Percentiles rank a stretch among this genome's conserved stretches.
Conservation (phyloP, 2,329 filamentous ascomycete genomes). For the Lecanicillium sp. region DNA sequence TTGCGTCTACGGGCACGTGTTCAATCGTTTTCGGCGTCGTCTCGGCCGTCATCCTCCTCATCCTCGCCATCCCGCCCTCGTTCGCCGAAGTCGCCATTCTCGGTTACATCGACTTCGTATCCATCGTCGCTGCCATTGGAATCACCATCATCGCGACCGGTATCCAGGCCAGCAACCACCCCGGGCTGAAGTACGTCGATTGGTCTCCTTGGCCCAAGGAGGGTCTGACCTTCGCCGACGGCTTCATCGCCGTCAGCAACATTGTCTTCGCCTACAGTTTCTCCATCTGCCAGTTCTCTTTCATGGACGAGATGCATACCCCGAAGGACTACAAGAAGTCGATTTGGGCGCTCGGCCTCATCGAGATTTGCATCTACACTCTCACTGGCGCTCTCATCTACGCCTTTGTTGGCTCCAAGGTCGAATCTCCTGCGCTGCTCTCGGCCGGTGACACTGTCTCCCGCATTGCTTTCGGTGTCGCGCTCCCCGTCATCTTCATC, state of each 20-base stretch:
- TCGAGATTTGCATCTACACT: slow-evolving; percentile 61
- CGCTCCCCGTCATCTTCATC: slow-evolving; percentile 67
- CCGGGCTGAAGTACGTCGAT: slow-evolving; percentile 26
- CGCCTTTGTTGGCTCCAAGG: slow-evolving; percentile 57
- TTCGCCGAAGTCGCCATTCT: slow-evolving; percentile 45
- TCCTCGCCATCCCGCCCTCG: slow-evolving; percentile 41
- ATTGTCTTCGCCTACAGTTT: slow-evolving; percentile 66
- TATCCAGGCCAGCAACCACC: slow-evolving; percentile 30
- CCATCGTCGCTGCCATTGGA: slow-evolving; percentile 56
- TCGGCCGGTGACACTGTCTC: slow-evolving; percentile 53
- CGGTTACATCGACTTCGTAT: slow-evolving; percentile 52
- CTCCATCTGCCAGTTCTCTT: slow-evolving; percentile 45
- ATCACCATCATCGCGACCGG: slow-evolving; percentile 63
- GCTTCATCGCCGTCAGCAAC: slow-evolving; percentile 58
- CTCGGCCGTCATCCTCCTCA: slow-evolving; percentile 39
- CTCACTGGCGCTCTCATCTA: slow-evolving; percentile 63
- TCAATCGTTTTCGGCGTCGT: slow-evolving; percentile 40
- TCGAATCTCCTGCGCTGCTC: slow-evolving; percentile 62
- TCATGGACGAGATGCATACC: slow-evolving; percentile 50
- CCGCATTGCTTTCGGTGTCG: slow-evolving; percentile 65
- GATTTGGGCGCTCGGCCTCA: slow-evolving; percentile 54
- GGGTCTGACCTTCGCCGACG: slow-evolving; percentile 43
- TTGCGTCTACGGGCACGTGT: slow-evolving; percentile 40
- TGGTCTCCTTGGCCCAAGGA: slow-evolving; percentile 43
- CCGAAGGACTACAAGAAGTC: slow-evolving; percentile 44